phyloP scores from a whole-genome alignment of 495 filamentous ascomycete species.

The Saxophila tyrrhenica region DNA sequence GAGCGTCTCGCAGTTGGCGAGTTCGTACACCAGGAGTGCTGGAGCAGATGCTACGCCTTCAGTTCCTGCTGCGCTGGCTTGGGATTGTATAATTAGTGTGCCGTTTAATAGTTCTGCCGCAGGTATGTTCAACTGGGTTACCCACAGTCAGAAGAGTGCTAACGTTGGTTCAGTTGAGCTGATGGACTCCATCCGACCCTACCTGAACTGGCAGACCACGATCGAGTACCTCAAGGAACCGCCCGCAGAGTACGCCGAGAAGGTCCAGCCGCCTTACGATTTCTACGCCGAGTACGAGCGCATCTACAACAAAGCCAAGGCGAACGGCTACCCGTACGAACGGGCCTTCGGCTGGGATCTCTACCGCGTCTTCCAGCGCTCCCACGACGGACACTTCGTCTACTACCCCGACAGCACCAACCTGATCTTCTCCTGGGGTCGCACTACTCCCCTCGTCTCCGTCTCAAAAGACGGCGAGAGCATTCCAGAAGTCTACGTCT shows the following conservation, averaged over 20 bases:
- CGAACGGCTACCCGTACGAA: conserved; percentile 33
- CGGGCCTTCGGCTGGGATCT: conserved; percentile 42
- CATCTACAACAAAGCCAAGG: conserved; percentile 21
- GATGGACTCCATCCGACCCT: conserved; percentile 7
- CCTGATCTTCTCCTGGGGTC: conserved; percentile 26
- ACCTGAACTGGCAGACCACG: conserved; percentile 27
- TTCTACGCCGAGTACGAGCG: conserved; percentile 30
- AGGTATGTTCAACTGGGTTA: no score
- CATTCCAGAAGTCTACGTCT: conserved; percentile 31
- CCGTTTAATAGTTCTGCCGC: conserved; percentile 12
- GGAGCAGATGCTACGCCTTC: conserved; percentile 12
- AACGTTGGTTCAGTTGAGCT: conserved; percentile 5
- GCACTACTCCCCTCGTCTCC: conserved; percentile 26
- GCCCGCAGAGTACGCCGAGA: conserved; percentile 27
- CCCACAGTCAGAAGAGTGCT: background rate
- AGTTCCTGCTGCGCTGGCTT: conserved; percentile 13
- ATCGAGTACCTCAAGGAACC: conserved; percentile 36
- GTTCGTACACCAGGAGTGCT: conserved; percentile 2
- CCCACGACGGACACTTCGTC: conserved; percentile 41
- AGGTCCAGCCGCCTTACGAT: conserved; percentile 29
- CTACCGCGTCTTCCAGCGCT: conserved; percentile 28
- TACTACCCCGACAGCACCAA: conserved; percentile 33
- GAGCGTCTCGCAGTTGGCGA: conserved; percentile 5
- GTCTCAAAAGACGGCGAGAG: conserved; percentile 31
- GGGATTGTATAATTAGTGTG: conserved; percentile 14